Evolutionary conservation across 2,329 filamentous ascomycete genomes (phyloP).

Genomic region (Fragosphaeria purpurea): DNA sequence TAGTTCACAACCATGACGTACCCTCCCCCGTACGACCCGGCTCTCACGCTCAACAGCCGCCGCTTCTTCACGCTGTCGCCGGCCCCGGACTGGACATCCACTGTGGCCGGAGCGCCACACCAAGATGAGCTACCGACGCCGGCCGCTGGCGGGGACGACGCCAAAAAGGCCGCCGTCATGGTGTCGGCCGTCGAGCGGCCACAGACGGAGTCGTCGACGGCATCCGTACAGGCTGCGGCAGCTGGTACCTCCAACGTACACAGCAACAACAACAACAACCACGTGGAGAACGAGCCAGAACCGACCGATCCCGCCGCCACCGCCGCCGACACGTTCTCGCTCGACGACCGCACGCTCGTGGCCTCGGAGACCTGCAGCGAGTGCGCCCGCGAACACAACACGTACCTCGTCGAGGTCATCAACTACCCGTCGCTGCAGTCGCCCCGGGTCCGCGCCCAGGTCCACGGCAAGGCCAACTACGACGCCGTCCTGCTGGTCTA

Average conservation of each 20-base stretch:
- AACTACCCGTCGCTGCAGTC: slow-evolving; percentile 19
- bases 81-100: neutral
- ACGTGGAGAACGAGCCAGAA: neutral
- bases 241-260: too few relatives aligned
- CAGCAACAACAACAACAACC: neutral
- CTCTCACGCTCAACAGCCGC: slow-evolving; percentile 19
- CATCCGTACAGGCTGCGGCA: slow-evolving; percentile 11
- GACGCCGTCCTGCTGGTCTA: slow-evolving; percentile 22
- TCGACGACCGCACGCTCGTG: slow-evolving; percentile 7
- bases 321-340: neutral
- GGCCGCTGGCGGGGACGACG: slow-evolving; percentile 3
- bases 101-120: neutral
- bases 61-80: slow-evolving; percentile 17
- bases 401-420: slow-evolving; percentile 20
- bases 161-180: neutral
- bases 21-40: slow-evolving; percentile 20
- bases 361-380: slow-evolving; percentile 6
- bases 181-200: neutral
- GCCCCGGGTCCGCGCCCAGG: slow-evolving; percentile 11
- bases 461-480: slow-evolving; percentile 16
- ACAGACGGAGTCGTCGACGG: slow-evolving; percentile 10
- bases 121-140: neutral
- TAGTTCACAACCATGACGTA: slow-evolving; percentile 20
- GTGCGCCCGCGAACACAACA: slow-evolving; percentile 12
- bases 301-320: neutral